Evolutionary conservation across 352 stramenopile genomes (phyloP).

Genomic region (Blastocystis sp.): DNA sequence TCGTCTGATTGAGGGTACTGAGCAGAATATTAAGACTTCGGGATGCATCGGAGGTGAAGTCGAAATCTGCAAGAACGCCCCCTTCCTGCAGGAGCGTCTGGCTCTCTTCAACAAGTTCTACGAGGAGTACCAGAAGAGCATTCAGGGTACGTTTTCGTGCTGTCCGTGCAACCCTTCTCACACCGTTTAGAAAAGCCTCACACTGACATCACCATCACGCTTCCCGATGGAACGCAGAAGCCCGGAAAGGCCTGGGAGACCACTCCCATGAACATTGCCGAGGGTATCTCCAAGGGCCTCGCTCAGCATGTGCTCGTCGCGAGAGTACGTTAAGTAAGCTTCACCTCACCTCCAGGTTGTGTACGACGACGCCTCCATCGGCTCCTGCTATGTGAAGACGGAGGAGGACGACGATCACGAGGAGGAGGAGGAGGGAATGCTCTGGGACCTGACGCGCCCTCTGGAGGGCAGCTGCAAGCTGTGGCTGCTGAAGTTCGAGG

Average conservation of each 20-base stretch:
- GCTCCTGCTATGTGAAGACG: conserved; percentile 75
- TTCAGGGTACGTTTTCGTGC: conserved; percentile 59
- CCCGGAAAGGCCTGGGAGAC: conserved; percentile 87
- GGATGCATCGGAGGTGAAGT: conserved; percentile 81
- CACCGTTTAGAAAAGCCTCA: conserved; percentile 77
- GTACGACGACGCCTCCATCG: conserved; percentile 78
- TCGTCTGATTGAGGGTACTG: conserved; percentile 69
- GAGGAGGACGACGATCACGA: conserved; percentile 77
- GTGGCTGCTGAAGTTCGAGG: conserved; percentile 96
- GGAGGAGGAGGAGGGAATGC: conserved; percentile 76
- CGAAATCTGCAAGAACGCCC: conserved; percentile 79
- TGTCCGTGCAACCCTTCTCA: conserved; percentile 13
- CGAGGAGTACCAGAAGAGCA: conserved; percentile 76
- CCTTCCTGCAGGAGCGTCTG: conserved; percentile 80
- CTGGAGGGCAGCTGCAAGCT: conserved; percentile 92
- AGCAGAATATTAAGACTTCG: conserved; percentile 64
- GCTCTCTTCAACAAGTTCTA: conserved; percentile 84
- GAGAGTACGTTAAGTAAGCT: conserved; percentile 77
- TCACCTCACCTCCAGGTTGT: conserved; percentile 68
- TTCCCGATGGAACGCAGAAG: conserved; percentile 91
- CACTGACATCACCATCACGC: conserved; percentile 88
- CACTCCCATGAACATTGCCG: conserved; percentile 91
- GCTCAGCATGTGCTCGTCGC: conserved; percentile 87
- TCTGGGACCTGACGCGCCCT: conserved; percentile 94
- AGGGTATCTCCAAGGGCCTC: conserved; percentile 88